Base-by-base conservation (phyloP, 2,329 filamentous ascomycete species). In the Ceratocystis cacaofunesta region DNA sequence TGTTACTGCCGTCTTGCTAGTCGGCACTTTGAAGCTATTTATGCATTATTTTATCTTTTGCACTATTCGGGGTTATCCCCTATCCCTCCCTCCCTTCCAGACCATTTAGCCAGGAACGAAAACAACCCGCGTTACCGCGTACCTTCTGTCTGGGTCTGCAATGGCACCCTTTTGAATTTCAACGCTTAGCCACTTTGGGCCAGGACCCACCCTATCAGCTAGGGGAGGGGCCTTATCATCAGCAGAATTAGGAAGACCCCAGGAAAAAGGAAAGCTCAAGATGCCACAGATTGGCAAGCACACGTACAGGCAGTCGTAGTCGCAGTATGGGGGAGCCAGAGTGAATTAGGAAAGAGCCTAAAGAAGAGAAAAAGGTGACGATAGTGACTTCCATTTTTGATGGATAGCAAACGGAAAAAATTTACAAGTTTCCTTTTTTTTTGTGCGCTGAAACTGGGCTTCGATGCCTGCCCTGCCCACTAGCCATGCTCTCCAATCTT, bases 121-220 rank as follows among this genome's bases (percentile, higher is more conserved):
- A 19, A 22, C 17, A 12, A 43, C 25, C 41, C 28, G 61, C 25
- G 43, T 62, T 61, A 19, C 28, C 19, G 30, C n/a, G 30, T 61
- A 43, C 30, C 60, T 61, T 44, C 60, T 44, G 36, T 41, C 36
- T 61, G 60, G 17, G 22, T 32, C 55, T 58, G 28, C 55, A 58
- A 58, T 30, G 28, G 55, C 55, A 58, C 55, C 28, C 55, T 62
- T 50, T 62, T 36, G 61, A 48, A 41, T 41, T 25, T 32, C 15
- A 19, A 50, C 43, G 61, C 43, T 48, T 62, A 62, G 61, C 61
- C 61, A 15, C 6, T 50, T 48, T 50, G n/a, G 61, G 61, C 8
- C 61, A 5, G 8, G 25, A 62, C 30, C 43, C n/a, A 52, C 19
- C 10, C 22, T 5, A 28, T 25, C 48, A 28, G 8, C 48, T 15